These are phyloP conservation scores for Neopestalotiopsis sp. DNA, from an alignment of 2,329 filamentous ascomycete species.

Conservation along the genomic window DNA sequence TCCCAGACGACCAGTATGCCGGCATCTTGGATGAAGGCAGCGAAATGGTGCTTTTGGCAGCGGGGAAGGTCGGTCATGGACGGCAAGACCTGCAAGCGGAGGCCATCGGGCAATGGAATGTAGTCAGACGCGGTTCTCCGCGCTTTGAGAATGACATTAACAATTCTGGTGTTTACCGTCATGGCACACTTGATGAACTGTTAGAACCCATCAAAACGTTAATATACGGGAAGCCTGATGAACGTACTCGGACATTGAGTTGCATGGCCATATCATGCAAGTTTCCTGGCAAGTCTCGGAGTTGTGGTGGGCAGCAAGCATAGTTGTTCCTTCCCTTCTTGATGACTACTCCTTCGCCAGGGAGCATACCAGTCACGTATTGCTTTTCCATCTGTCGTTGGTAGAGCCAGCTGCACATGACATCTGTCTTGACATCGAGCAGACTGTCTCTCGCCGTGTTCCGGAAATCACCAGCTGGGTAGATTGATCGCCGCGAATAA, in stretches of 20 bases:
- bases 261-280: conserved; percentile 42
- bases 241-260: conserved; percentile 45
- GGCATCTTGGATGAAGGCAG: conserved; percentile 67
- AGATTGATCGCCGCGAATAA: conserved; percentile 36
- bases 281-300: conserved; percentile 40
- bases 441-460: conserved; percentile 49
- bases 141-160: conserved; percentile 61
- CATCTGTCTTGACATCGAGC: conserved; percentile 61
- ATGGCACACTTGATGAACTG: conserved; percentile 59
- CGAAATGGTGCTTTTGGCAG: conserved; percentile 70
- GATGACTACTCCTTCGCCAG: conserved; percentile 46
- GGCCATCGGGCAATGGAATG: conserved; percentile 62
- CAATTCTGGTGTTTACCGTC: conserved; percentile 70
- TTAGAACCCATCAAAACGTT: not conserved
- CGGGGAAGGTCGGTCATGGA: conserved; percentile 60
- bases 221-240: conserved; percentile 5
- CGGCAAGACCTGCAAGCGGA: conserved; percentile 67
- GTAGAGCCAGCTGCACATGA: conserved; percentile 69
- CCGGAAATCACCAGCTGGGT: conserved; percentile 45
- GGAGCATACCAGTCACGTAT: conserved; percentile 42
- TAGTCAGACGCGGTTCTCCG: conserved; percentile 54
- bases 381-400: conserved; percentile 62
- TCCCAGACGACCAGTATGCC: conserved; percentile 68
- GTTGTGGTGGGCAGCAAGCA: conserved; percentile 45
- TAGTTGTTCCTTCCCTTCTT: conserved; percentile 45